Conservation (phyloP, 108 stramenopile species). For the Conticribra guillardii region DNA sequence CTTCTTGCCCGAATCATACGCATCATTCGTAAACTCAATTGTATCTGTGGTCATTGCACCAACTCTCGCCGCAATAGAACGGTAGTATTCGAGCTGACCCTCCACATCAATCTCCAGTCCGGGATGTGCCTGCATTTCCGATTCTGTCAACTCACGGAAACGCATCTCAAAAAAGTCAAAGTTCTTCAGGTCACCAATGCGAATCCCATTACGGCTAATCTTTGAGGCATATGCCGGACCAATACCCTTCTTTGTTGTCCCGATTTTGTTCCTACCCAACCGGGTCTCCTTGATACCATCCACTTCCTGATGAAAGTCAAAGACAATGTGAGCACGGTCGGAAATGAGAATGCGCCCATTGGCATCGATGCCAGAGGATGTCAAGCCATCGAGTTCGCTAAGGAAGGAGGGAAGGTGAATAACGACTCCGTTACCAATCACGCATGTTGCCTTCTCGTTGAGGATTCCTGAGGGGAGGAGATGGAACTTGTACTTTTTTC, state of each 20-base stretch:
- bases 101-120: slow-evolving; percentile 92
- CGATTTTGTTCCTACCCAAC: slow-evolving; percentile 92
- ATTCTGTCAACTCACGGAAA: slow-evolving; percentile 85
- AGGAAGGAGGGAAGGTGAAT: slow-evolving; percentile 95
- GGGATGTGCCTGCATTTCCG: slow-evolving; percentile 70
- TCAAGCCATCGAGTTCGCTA: slow-evolving; percentile 88
- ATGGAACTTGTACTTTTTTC: slow-evolving; percentile 99
- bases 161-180: slow-evolving; percentile 87
- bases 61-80: slow-evolving; percentile 71
- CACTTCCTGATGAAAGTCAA: slow-evolving; percentile 97
- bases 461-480: slow-evolving; percentile 97
- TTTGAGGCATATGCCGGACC: slow-evolving; percentile 98
- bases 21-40: slow-evolving; percentile 86
- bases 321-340: slow-evolving; percentile 97
- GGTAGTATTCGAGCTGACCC: slow-evolving; percentile 88
- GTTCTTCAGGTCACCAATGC: slow-evolving; percentile 90
- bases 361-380: slow-evolving; percentile 71
- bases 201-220: slow-evolving; percentile 97
- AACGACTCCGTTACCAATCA: slow-evolving; percentile 99
- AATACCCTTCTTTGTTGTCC: slow-evolving; percentile 98
- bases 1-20: slow-evolving; percentile 86
- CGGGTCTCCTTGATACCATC: slow-evolving; percentile 85
- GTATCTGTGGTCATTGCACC: slow-evolving; percentile 91
- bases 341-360: slow-evolving; percentile 91
- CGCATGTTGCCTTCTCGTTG: slow-evolving; percentile 84